These are phyloP conservation scores for Sugiyamaella pinicola DNA, from an alignment of 1,139 yeast genomes.

Conservation along the genomic window DNA sequence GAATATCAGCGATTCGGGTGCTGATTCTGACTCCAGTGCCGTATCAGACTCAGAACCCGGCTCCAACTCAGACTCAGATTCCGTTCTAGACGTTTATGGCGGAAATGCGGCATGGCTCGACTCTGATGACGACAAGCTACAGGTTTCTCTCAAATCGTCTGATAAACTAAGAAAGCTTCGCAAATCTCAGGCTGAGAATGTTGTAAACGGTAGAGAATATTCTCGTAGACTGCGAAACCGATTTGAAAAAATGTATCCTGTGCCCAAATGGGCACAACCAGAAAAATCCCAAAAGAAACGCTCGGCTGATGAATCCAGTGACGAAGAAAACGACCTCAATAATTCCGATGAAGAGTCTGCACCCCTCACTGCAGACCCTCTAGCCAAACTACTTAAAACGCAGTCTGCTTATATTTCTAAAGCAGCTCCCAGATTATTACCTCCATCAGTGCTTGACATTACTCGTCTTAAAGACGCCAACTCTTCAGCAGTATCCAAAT, in stretches of 20 bases:
- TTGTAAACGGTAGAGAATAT: slow-evolving; percentile 67
- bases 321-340: slow-evolving; percentile 28
- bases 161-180: slow-evolving; percentile 75
- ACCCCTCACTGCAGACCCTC: slow-evolving; percentile 42
- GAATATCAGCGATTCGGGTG: slow-evolving; percentile 31
- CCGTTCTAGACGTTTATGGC: slow-evolving; percentile 38
- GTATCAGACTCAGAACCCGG: slow-evolving; percentile 35
- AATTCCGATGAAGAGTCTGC: slow-evolving; percentile 39
- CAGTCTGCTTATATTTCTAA: slow-evolving; percentile 59
- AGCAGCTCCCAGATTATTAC: slow-evolving; percentile 58
- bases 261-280: slow-evolving; percentile 77
- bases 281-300: slow-evolving; percentile 18
- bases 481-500: slow-evolving; percentile 61
- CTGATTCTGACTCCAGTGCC: neutral
- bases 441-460: slow-evolving; percentile 72
- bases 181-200: slow-evolving; percentile 58
- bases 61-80: slow-evolving; percentile 31
- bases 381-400: slow-evolving; percentile 60
- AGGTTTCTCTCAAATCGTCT: slow-evolving; percentile 60
- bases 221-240: slow-evolving; percentile 74
- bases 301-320: slow-evolving; percentile 29
- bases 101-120: slow-evolving; percentile 79
- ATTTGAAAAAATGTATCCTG: slow-evolving; percentile 83
- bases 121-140: slow-evolving; percentile 81
- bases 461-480: slow-evolving; percentile 86